Base-by-base conservation (phyloP, 805 yeast species). In the Saturnispora halmiae region DNA sequence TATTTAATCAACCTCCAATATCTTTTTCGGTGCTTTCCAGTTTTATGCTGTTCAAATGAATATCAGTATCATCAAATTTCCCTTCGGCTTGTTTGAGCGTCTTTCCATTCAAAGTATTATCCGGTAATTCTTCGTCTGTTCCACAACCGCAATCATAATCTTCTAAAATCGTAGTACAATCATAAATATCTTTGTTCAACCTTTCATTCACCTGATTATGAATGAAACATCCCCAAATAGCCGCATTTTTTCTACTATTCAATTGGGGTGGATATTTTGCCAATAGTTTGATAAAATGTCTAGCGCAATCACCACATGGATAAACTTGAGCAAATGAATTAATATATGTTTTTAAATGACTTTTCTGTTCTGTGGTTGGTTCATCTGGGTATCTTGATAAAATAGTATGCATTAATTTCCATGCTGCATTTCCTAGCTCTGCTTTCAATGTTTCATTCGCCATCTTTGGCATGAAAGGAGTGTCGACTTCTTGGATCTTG, bases 81-180 rank as follows among this genome's bases (percentile, higher is more conserved):
- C 33, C 36, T 4, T 38, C 41, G n/a, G 6, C 25, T 19, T 38
- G 30, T 19, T 44, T 49, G 14, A 49, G 30, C 16, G 51, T 32
- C 42, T 45, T 42, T 9, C 55, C 56, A 28, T 46, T 48, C 34
- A 57, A 44, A 3, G 60, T 56, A 14, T 45, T 48, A 41, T 68
- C 77, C 6, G 54, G 63, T 36, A 64, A 69, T 49, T 71, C 75
- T 51, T 78, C 90, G 38, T 77, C 94, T 10, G 59, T 68, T 1
- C 92, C 95, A 63, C 98, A 90, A 0, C 98, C 98, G 66, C 98
- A 90, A 53, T 88, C 95, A 60, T 92, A 92, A 60, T 85, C 92
- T 50, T 86, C 96, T 40, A 84, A 65, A 42, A 92, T 82, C 6
- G 72, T 75, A 2, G 84, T 69, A 58, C 99, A 92, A 58, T 92